Conservation (phyloP, 1,284 basidiomycete genomes). For the Wallemia hederae region DNA sequence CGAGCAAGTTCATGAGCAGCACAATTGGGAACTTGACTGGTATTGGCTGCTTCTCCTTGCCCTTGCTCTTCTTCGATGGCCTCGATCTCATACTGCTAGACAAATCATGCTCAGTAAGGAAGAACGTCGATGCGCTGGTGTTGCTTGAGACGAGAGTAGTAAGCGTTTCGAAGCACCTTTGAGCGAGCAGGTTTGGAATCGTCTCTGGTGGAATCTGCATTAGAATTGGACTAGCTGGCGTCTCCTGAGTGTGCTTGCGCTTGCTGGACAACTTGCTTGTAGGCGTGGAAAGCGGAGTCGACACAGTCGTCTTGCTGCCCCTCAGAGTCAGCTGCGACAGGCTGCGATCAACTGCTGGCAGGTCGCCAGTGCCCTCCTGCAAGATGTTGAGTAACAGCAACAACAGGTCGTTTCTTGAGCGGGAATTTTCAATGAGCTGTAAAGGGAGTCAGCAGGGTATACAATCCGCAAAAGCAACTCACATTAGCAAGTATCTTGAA, state of each 20-base stretch:
- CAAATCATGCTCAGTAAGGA: constrained; percentile 76
- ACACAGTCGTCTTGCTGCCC: constrained; percentile 26
- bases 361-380: constrained; percentile 78
- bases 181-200: constrained; percentile 66
- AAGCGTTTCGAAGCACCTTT: constrained; percentile 68
- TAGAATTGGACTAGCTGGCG: constrained; percentile 22
- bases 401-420: constrained; percentile 71
- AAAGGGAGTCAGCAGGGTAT: not conserved
- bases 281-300: constrained; percentile 34
- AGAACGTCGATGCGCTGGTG: constrained; percentile 56
- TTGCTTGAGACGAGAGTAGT: constrained; percentile 58
- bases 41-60: constrained; percentile 35
- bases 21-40: constrained; percentile 74
- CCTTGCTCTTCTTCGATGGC: constrained; percentile 52
- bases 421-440: constrained; percentile 67
- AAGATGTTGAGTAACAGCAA: constrained; percentile 71
- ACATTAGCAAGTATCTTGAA: constrained; percentile 66
- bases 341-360: constrained; percentile 70
- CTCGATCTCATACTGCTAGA: constrained; percentile 38
- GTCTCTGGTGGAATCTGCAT: constrained; percentile 44
- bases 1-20: constrained; percentile 51
- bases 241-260: constrained; percentile 20
- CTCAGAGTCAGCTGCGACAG: constrained; percentile 72
- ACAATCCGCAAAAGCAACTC: no score
- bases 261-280: constrained; percentile 30